Evolutionary conservation across 495 filamentous ascomycete species (phyloP).

Genomic region (Penicillium tannophilum): DNA sequence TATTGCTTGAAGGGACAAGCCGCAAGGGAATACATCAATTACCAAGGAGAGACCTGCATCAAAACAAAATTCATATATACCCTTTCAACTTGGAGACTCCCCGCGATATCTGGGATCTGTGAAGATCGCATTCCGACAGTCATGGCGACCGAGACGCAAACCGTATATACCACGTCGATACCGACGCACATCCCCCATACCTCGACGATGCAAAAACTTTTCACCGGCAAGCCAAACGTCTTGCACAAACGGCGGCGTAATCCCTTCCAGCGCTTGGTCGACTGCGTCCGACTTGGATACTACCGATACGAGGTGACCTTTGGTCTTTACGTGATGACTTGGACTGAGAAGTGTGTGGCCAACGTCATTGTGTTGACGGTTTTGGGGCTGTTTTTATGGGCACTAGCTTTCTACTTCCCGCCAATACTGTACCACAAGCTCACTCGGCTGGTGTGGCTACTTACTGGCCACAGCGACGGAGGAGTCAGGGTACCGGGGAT

Average conservation of each 20-base stretch:
- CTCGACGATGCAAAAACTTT: conserved; percentile 5
- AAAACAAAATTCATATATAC: neutral
- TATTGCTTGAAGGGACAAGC: neutral
- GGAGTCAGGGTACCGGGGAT: conserved; percentile 35
- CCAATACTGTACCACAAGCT: conserved; percentile 42
- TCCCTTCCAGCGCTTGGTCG: conserved; percentile 39
- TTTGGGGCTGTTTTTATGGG: conserved; percentile 40
- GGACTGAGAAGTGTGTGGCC: conserved; percentile 70
- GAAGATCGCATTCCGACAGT: neutral
- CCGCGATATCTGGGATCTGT: neutral
- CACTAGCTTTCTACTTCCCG: conserved; percentile 43
- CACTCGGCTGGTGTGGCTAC: conserved; percentile 39
- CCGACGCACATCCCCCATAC: conserved; percentile 36
- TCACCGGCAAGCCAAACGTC: neutral
- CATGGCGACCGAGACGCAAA: conserved; percentile 43
- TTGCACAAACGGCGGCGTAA: conserved; percentile 24
- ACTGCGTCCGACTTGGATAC: conserved; percentile 63
- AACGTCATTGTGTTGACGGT: conserved; percentile 49
- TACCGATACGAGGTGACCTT: conserved; percentile 80
- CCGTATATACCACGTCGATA: conserved; percentile 40
- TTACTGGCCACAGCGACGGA: conserved; percentile 42
- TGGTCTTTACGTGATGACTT: conserved; percentile 71
- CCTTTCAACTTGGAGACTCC: neutral
- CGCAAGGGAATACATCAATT: neutral
- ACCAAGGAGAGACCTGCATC: neutral